phyloP scores from a whole-genome alignment of 129 eudicot species.

The Erigeron canadensis region DNA sequence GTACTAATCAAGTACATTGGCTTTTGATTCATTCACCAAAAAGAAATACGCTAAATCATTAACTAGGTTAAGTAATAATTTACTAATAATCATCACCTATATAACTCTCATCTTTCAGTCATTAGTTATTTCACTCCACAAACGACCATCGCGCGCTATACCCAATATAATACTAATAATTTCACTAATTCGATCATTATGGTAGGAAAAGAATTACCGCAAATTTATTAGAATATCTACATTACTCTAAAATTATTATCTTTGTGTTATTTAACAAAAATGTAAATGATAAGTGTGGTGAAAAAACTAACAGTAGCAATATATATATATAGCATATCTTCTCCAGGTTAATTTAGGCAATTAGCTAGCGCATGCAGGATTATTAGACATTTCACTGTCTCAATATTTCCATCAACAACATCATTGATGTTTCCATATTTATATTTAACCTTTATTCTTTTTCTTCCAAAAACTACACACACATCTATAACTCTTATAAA shows the following conservation, averaged over 20 bases:
- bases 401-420: conserved; percentile 29
- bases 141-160: too few species aligned
- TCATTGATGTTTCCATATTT: conserved; percentile 39
- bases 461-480: background rate
- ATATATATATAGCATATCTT: conserved; percentile 6
- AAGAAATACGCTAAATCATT: conserved; percentile 27
- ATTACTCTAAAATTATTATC: too few species aligned
- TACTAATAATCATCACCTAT: conserved; percentile 17
- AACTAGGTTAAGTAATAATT: background rate
- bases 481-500: background rate
- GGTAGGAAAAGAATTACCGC: too few species aligned
- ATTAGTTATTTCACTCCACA: too few species aligned
- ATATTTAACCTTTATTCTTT: conserved; percentile 10
- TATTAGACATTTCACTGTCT: conserved; percentile 44
- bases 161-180: too few species aligned
- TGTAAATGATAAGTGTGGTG: too few species aligned
- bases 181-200: too few species aligned
- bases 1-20: conserved; percentile 22
- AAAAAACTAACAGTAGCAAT: conserved; percentile 6
- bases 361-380: conserved; percentile 32
- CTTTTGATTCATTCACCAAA: conserved; percentile 24
- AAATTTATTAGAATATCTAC: too few species aligned
- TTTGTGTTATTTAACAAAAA: too few species aligned
- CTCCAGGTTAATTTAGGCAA: conserved; percentile 34
- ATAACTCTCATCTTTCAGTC: too few species aligned